Evolutionary conservation across 129 eudicot genomes (phyloP).

Genomic region (Solidago caesia): DNA sequence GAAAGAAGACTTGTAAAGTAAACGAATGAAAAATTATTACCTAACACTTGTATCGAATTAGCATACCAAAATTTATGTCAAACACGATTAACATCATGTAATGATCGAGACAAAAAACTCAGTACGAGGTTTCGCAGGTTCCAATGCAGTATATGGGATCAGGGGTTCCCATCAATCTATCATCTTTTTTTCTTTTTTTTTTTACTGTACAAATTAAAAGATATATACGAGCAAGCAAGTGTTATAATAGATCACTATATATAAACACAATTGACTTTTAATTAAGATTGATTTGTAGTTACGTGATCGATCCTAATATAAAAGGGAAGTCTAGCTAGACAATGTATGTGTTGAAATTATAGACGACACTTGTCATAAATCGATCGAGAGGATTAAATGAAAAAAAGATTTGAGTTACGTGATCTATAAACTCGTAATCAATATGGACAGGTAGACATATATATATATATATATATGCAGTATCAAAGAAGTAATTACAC

Average conservation of each 20-base stretch:
- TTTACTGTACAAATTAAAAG: no score
- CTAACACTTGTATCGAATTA: background rate
- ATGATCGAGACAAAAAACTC: background rate
- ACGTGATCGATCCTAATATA: background rate
- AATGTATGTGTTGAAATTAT: background rate
- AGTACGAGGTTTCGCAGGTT: no score
- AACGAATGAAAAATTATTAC: background rate
- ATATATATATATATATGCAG: background rate
- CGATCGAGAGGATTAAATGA: background rate
- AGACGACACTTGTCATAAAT: background rate
- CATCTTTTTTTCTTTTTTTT: no score
- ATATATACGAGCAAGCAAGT: no score
- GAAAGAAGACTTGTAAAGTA: background rate
- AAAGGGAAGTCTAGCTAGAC: no score
- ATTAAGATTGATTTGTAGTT: background rate
- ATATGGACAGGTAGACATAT: background rate
- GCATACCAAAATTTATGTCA: background rate
- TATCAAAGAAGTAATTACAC: background rate
- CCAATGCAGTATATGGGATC: background rate
- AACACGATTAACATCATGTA: background rate
- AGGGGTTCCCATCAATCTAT: no score
- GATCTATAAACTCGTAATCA: background rate
- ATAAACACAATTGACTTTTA: background rate
- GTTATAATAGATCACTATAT: no score
- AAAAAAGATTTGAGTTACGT: background rate